phyloP scores from a whole-genome alignment of 2,329 filamentous ascomycete species.

The Pseudomassariella vexata region DNA sequence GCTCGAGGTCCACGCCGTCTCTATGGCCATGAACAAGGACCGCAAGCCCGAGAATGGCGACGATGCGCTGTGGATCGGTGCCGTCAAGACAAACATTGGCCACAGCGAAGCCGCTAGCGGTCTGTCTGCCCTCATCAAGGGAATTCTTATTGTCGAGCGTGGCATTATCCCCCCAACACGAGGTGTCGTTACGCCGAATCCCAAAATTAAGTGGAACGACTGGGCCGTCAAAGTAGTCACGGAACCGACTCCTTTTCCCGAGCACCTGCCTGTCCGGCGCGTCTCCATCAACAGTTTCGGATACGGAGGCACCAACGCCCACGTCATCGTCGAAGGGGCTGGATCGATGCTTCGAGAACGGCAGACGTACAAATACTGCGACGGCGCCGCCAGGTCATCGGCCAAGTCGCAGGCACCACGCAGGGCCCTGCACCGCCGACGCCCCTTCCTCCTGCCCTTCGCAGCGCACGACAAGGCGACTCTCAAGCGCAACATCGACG shows the following conservation, averaged over 20 bases:
- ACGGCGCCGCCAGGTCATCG: too few relatives aligned
- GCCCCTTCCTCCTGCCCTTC: constrained; percentile 12
- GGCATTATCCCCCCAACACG: background rate
- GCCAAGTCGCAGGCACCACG: constrained; percentile 1
- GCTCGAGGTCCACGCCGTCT: constrained; percentile 13
- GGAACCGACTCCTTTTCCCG: constrained; percentile 8
- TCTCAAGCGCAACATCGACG: constrained; percentile 8
- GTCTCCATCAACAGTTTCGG: constrained; percentile 13
- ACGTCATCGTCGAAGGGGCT: constrained; percentile 5
- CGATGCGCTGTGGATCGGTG: constrained; percentile 8
- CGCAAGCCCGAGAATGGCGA: constrained; percentile 7
- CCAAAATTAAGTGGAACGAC: constrained; percentile 14
- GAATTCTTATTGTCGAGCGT: constrained; percentile 1
- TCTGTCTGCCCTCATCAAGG: constrained; percentile 5
- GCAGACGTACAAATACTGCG: constrained; percentile 6
- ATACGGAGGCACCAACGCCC: constrained; percentile 4
- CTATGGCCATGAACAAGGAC: constrained; percentile 9
- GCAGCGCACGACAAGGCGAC: constrained; percentile 15
- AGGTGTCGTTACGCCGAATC: constrained; percentile 9
- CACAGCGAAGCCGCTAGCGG: constrained; percentile 7
- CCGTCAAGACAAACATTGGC: constrained; percentile 8
- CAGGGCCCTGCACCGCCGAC: constrained; percentile 2
- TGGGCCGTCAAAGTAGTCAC: constrained; percentile 14
- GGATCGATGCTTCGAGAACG: background rate
- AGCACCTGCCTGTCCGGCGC: constrained; percentile 7